Conservation (phyloP, 2,329 filamentous ascomycete genomes). For the Alternaria tenuissima region DNA sequence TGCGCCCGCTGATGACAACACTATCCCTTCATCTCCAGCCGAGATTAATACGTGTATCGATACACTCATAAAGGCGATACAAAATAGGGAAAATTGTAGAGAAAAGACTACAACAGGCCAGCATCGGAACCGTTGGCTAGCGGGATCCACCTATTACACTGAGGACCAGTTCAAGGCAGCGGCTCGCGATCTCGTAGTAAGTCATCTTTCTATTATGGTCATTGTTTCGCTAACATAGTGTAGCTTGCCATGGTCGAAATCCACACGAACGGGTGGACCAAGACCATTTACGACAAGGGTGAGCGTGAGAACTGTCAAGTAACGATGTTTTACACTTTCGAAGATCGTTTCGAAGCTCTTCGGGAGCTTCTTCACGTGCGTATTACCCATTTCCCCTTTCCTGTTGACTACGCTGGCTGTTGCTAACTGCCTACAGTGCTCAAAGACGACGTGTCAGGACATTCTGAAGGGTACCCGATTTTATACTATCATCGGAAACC, state of each 20-base stretch:
- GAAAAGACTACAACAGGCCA: not conserved
- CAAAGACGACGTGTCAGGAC: conserved; percentile 19
- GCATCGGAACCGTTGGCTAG: conserved; percentile 16
- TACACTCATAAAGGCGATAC: conserved; percentile 8
- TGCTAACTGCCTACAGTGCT: conserved; percentile 6
- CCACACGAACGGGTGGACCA: conserved; percentile 20
- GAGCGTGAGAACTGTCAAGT: conserved; percentile 13
- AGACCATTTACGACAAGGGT: conserved; percentile 9
- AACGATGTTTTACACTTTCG: conserved; percentile 19
- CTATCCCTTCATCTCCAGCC: conserved; percentile 3
- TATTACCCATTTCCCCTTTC: not conserved
- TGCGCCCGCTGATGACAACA: not conserved
- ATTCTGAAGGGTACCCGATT: conserved; percentile 22
- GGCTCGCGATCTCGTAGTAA: conserved; percentile 14
- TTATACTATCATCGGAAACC: conserved; percentile 15
- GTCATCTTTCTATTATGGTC: not conserved
- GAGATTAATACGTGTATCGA: not conserved
- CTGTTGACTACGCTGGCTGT: not conserved
- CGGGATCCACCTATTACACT: conserved; percentile 6
- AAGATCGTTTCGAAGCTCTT: conserved; percentile 17
- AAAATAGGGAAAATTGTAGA: conserved; percentile 10
- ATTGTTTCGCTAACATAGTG: not conserved
- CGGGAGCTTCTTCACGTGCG: conserved; percentile 13
- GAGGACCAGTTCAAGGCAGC: not conserved
- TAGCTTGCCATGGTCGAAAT: conserved; percentile 11